Base-by-base conservation (phyloP, 73 alveolate species). In the Tetrahymena elliotti region DNA sequence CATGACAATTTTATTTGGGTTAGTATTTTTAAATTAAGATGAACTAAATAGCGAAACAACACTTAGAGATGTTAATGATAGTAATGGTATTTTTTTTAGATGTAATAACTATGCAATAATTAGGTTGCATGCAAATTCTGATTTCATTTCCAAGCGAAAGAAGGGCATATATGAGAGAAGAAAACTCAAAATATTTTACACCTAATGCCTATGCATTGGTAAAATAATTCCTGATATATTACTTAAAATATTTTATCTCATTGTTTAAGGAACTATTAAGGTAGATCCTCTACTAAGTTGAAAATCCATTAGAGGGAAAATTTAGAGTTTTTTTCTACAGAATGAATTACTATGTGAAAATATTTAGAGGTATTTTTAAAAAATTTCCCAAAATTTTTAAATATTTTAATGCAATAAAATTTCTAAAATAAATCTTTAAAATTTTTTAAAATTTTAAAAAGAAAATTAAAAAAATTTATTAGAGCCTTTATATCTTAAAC, bases 101-200 rank as follows among this genome's bases (percentile, higher is more conserved):
- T 39, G 39, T 84, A n/a, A 93, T 96, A 53, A 93, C 83, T 54
- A 36, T 38, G 41, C 39, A 94, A 20, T 83, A 96, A 96, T 53
- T 84, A 16, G 33, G 94, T 35, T 12, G 54, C 33, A 93, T 94
- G 40, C 84, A 93, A 12, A 94, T 94, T 35, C 84, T 94, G 8
- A 53, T 94, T 24, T 38, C 93, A n/a, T 94, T 94, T 36, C 52
- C 96, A 20, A 33, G 83, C 24, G 96, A 94, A 88, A 83, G 96
- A 84, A 95, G 93, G 40, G 96, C 84, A 9, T 94, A 84, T 88
- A 38, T 94, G 35, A 94, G 96, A 41, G 96, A 94, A 88, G 96
- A 94, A 37, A 94, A 94, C 36, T 94, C 96, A 6, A 94, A 94
- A 35, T 33, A 84, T 20, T 94, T 84, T 40, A 84, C 96, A 5